Conservation (phyloP, 345 rosid species). For the Melaleuca alternifolia region DNA sequence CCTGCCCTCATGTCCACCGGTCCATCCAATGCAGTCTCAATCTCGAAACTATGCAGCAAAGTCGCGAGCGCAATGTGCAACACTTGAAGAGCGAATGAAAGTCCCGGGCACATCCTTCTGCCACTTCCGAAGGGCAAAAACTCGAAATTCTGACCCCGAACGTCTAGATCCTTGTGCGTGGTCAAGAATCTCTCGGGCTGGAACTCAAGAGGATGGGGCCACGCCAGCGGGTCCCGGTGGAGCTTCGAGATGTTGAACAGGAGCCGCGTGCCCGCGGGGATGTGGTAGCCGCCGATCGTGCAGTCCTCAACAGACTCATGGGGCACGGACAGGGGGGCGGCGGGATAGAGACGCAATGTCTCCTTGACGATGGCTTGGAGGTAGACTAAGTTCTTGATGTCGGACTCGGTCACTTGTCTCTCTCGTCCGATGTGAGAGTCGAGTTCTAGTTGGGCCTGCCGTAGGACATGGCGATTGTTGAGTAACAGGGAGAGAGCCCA, state of each 20-base stretch:
- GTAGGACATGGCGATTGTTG: constrained; percentile 25
- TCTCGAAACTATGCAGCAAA: constrained; percentile 33
- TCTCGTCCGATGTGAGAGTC: constrained; percentile 33
- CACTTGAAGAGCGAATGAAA: constrained; percentile 27
- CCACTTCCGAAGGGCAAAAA: constrained; percentile 43
- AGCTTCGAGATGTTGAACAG: constrained; percentile 44
- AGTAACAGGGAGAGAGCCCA: constrained; percentile 55
- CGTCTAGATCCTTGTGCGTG: constrained; percentile 21
- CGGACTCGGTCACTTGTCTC: constrained; percentile 39
- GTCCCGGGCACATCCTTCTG: constrained; percentile 39
- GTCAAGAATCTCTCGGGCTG: constrained; percentile 40
- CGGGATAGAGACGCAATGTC: constrained; percentile 48
- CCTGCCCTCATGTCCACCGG: constrained; percentile 22
- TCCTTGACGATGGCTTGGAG: constrained; percentile 59
- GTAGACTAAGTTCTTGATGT: constrained; percentile 31
- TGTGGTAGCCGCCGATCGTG: constrained; percentile 27
- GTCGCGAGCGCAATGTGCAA: constrained; percentile 26
- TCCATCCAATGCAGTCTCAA: constrained; percentile 1
- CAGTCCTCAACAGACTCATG: constrained; percentile 44
- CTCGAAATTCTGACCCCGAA: constrained; percentile 33
- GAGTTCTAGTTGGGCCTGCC: constrained; percentile 41
- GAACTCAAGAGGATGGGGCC: constrained; percentile 28
- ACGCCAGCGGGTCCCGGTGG: constrained; percentile 29
- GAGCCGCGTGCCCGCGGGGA: constrained; percentile 36
- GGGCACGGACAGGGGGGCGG: constrained; percentile 41